Base-by-base conservation (phyloP, 2,329 filamentous ascomycete species). In the Pestalotiopsis fici region DNA sequence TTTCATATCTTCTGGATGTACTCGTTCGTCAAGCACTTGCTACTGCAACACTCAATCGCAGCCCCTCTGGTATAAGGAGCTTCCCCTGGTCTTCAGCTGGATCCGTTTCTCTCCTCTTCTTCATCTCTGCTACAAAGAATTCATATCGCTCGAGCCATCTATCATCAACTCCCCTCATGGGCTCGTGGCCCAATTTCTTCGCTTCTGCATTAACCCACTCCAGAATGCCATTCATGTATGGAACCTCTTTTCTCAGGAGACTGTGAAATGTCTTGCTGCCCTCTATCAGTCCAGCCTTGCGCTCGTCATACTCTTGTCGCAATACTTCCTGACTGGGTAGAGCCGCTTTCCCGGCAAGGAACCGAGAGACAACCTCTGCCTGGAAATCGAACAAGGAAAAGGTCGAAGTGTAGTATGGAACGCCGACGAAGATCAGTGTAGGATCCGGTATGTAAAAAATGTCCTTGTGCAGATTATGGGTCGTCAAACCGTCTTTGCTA, bases 361-460 rank as follows among this genome's bases (percentile, higher is more conserved):
- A 85, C 2, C 87, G 83, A 0, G 90, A 86, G 0, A 91, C 79
- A 0, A 84, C 85, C 69, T 90, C 86, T 0, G 89, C 89, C 74
- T 93, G 91, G 71, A 91, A 91, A 68, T 93, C 90, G 68, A 92
- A 93, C 0, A 92, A 80, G 0, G 88, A 88, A 72, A 92, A 93
- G 0, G 90, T 92, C 0, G 89, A 88, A 0, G 87, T 87, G 72
- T 91, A 87, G 72, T 88, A 91, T 0, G 88, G 89, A 0, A 90
- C 86, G 0, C 90, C 90, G 21, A 92, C 80, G 69, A 92, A 92
- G 0, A 83, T 80, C 0, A 93, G 79, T 0, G 87, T 86, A 0
- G 90, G 89, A 68, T 93, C 90, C 0, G 85, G 84, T 56, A 92
- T 91, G 76, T 92, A 93, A 74, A 91, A 93, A 15, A 93, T 89